Evolutionary conservation across 805 yeast genomes (phyloP).

Genomic region (Kodamaea restingae): DNA sequence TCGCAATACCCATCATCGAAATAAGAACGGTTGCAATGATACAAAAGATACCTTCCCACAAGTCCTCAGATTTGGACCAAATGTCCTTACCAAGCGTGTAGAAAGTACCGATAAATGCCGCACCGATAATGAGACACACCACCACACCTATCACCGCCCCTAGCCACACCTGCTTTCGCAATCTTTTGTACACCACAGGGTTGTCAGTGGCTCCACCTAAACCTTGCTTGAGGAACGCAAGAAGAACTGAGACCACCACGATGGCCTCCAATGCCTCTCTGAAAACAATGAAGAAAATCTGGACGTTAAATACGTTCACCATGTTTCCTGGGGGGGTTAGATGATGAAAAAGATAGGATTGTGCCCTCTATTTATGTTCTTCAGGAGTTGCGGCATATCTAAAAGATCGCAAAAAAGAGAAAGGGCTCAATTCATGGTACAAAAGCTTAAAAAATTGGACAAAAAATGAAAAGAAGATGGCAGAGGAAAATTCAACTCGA

Average conservation of each 20-base stretch:
- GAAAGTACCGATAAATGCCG: slow-evolving; percentile 22
- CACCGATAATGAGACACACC: slow-evolving; percentile 20
- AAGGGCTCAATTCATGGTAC: no score
- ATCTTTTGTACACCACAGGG: slow-evolving; percentile 18
- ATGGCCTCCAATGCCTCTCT: slow-evolving; percentile 26
- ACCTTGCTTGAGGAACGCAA: slow-evolving; percentile 27
- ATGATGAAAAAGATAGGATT: neutral
- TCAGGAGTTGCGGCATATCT: neutral
- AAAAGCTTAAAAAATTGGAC: neutral
- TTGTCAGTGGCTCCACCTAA: slow-evolving; percentile 20
- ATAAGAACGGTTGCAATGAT: slow-evolving; percentile 23
- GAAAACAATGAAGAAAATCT: slow-evolving; percentile 23
- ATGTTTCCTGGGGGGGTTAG: slow-evolving; percentile 9
- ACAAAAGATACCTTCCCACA: slow-evolving; percentile 27
- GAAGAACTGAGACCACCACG: slow-evolving; percentile 24
- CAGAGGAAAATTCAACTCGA: neutral
- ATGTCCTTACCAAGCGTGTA: slow-evolving; percentile 20
- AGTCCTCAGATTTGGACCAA: slow-evolving; percentile 21
- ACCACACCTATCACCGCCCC: slow-evolving; percentile 20
- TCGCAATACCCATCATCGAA: slow-evolving; percentile 26
- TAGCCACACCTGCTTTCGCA: slow-evolving; percentile 20
- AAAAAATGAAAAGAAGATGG: neutral
- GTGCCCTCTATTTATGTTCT: neutral
- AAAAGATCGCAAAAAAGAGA: neutral
- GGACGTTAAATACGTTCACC: slow-evolving; percentile 25